Evolutionary conservation across 495 filamentous ascomycete species (phyloP), one percentile per base, ranked within the genome.

Genomic region (Penicillium paxilli): DNA sequence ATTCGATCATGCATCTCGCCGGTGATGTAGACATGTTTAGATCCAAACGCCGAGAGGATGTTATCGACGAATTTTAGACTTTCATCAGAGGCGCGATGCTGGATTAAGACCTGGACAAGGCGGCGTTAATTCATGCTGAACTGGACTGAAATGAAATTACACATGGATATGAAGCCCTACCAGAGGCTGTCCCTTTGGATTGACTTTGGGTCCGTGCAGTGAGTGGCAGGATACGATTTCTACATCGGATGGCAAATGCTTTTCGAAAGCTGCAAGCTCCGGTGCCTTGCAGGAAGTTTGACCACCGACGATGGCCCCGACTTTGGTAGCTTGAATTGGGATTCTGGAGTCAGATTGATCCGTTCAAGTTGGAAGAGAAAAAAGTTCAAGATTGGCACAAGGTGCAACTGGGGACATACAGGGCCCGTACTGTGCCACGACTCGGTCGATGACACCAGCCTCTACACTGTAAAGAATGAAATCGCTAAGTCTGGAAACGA

Each of bases 261-360:
- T 83, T 59, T 97, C 91, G 66, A 98, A 97, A 1, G 93, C 92
- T 33, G 85, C 85, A 60, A 98, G 93, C 71, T 98, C 94, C 3
- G 93, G 94, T 44, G 91, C 91, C 76, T 98, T 98, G 78, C 95
- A 98, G 4, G 95, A 98, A 2, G 94, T 98, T 71, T 98, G 94
- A 17, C 94, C 94, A 47, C 94, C 94, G 32, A 98, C 94, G 54
- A 98, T 92, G 38, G 95, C 94, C 49, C 88, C 87, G 55, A 90
- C 80, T 68, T 95, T 96, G 44, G 95, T 98, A 60, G 95, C 93
- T 97, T 61, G 59, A 49, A 38, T 47, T 51, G 26, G 38, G 50
- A 54, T 52, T 48, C 38, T 60, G 46, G 41, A 50, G 64, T 75
- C 63, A 72, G 63, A 74, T 42, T 41, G 51, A 51, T 47, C 32